Evolutionary conservation across 805 yeast species (phyloP).

Genomic region (Scheffersomyces spartinae): DNA sequence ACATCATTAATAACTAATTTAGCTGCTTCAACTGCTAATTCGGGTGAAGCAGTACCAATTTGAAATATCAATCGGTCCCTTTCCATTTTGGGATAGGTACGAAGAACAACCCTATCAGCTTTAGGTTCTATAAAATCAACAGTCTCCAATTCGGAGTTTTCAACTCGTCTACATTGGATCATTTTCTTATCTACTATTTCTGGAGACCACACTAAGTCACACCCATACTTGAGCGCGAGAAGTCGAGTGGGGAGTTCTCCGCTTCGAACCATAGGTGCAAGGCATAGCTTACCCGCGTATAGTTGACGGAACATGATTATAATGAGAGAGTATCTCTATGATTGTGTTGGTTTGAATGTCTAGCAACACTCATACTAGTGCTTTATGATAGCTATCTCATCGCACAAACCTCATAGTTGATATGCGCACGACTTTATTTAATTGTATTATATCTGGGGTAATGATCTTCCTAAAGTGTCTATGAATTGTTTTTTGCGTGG

Average conservation of each 20-base stretch:
- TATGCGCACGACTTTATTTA: no score
- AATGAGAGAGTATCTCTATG: no score
- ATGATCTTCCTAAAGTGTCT: no score
- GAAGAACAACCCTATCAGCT: slow-evolving; percentile 50
- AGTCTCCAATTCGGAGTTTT: slow-evolving; percentile 45
- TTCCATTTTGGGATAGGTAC: slow-evolving; percentile 60
- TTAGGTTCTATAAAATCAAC: slow-evolving; percentile 47
- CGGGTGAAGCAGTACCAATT: slow-evolving; percentile 78
- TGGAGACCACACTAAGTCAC: slow-evolving; percentile 92
- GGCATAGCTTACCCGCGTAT: slow-evolving; percentile 69
- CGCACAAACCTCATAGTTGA: no score
- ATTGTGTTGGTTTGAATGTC: no score
- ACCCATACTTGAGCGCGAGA: slow-evolving; percentile 71
- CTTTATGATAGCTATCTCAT: no score
- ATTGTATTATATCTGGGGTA: no score
- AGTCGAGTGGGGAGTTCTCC: slow-evolving; percentile 90
- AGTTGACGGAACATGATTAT: no score
- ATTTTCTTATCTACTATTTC: slow-evolving; percentile 86
- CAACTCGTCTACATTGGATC: slow-evolving; percentile 52
- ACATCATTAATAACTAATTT: slow-evolving; percentile 72
- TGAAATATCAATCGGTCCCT: slow-evolving; percentile 69
- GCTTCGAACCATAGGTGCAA: slow-evolving; percentile 96
- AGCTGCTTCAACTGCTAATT: slow-evolving; percentile 83
- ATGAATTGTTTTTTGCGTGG: no score
- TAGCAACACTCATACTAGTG: no score